Evolutionary conservation across 495 filamentous ascomycete genomes (phyloP).

Genomic region (Hypomontagnella monticulosa): DNA sequence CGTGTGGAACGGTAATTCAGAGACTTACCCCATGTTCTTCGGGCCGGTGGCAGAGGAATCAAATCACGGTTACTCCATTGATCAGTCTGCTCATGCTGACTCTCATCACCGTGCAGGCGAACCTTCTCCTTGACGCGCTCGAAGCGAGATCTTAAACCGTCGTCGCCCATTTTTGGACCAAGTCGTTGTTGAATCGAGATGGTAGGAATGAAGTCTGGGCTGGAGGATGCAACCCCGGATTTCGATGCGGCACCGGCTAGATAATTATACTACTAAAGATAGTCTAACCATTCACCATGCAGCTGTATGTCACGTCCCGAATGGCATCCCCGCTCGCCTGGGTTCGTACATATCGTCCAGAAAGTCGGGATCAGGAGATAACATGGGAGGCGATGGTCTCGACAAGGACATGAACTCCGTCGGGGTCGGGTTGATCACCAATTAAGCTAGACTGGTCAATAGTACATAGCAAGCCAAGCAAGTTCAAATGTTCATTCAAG

Average conservation of each 20-base stretch:
- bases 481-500: too few species aligned
- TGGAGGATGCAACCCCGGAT: not conserved
- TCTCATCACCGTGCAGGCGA: conserved; percentile 41
- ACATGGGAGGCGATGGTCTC: conserved; percentile 5
- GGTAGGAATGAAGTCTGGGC: not conserved
- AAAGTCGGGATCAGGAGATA: conserved; percentile 26
- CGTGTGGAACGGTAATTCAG: not conserved
- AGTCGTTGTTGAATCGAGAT: not conserved
- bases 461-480: not conserved
- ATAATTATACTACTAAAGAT: conserved; percentile 16
- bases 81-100: conserved; percentile 40
- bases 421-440: not conserved
- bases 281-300: conserved; percentile 7
- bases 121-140: conserved; percentile 35
- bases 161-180: conserved; percentile 12
- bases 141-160: conserved; percentile 36
- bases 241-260: conserved; percentile 1
- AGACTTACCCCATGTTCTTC: conserved; percentile 48
- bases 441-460: conserved; percentile 14
- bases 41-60: conserved; percentile 46
- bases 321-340: not conserved
- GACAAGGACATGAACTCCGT: too few species aligned
- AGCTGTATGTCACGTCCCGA: conserved; percentile 7
- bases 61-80: conserved; percentile 48
- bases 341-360: not conserved